A percentile compares a stretch with the other conserved stretches of the same genome.
phyloP scores from a whole-genome alignment of 2,329 filamentous ascomycete genomes.

The Xenoacremonium recifei region DNA sequence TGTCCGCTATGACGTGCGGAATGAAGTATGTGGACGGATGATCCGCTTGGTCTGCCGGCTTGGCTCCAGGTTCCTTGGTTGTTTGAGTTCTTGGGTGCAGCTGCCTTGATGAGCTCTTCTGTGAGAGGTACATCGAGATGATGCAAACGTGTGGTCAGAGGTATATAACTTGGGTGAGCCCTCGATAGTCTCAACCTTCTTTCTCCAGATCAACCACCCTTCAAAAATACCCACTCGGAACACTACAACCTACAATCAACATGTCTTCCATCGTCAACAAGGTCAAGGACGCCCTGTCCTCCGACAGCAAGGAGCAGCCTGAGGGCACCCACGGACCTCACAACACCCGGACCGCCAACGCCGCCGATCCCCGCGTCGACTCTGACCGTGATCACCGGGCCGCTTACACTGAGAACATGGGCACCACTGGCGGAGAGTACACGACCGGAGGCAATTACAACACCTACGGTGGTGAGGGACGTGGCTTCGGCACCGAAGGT shows the following conservation, averaged over 20 bases:
- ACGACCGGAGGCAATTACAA: conserved; percentile 6
- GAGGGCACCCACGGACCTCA: conserved; percentile 20
- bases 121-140: not conserved
- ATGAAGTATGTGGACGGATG: conserved; percentile 17
- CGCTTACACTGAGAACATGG: conserved; percentile 4
- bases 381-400: conserved; percentile 45
- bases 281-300: conserved; percentile 54
- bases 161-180: conserved; percentile 21
- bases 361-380: conserved; percentile 50
- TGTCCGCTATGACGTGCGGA: conserved; percentile 27
- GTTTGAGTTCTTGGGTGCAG: not conserved
- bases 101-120: not conserved
- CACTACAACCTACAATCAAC: conserved; percentile 27
- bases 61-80: conserved; percentile 10
- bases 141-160: not conserved
- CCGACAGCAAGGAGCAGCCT: conserved; percentile 35
- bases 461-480: conserved; percentile 4
- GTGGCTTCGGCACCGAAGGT: conserved; percentile 13
- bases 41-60: conserved; percentile 4
- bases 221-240: conserved; percentile 17
- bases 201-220: conserved; percentile 13
- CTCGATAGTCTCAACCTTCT: not conserved
- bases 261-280: conserved; percentile 61
- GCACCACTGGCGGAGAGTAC: conserved; percentile 17
- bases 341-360: conserved; percentile 34